phyloP scores from a whole-genome alignment of 768 basidiomycete genomes.

The Tylopilus subfusipes region DNA sequence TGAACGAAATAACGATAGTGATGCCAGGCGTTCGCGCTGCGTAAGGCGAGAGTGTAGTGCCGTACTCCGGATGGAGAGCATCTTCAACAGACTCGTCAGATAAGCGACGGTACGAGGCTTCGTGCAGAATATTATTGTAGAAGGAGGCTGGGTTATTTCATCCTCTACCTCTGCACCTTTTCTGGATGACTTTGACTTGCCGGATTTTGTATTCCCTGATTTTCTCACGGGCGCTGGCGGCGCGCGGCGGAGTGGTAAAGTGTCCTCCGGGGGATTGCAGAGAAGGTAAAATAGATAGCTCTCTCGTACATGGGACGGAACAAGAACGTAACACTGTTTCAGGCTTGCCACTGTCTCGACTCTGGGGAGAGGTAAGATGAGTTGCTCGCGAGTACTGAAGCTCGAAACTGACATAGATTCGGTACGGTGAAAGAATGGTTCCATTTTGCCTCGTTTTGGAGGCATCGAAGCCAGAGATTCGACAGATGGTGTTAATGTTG shows the following conservation, averaged over 20 bases:
- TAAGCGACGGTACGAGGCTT: conserved; percentile 88
- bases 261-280: conserved; percentile 82
- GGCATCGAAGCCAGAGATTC: conserved; percentile 69
- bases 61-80: conserved; percentile 77
- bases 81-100: conserved; percentile 73
- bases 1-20: conserved; percentile 82
- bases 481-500: conserved; percentile 86
- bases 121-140: conserved; percentile 93
- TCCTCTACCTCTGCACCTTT: conserved; percentile 40
- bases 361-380: conserved; percentile 37
- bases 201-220: conserved; percentile 27
- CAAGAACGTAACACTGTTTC: conserved; percentile 85
- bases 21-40: conserved; percentile 82
- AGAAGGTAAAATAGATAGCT: conserved; percentile 87
- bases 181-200: conserved; percentile 30
- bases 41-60: conserved; percentile 91
- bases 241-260: conserved; percentile 59
- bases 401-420: conserved; percentile 57
- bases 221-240: conserved; percentile 45
- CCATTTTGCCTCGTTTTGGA: conserved; percentile 78
- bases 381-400: not conserved
- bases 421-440: conserved; percentile 83
- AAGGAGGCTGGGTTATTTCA: conserved; percentile 74
- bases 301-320: conserved; percentile 94
- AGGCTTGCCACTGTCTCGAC: conserved; percentile 87